Percentiles rank a stretch among this genome's conserved stretches.
Evolutionary conservation across 148 eudicot species (phyloP).

Genomic region (Cornus kousa): DNA sequence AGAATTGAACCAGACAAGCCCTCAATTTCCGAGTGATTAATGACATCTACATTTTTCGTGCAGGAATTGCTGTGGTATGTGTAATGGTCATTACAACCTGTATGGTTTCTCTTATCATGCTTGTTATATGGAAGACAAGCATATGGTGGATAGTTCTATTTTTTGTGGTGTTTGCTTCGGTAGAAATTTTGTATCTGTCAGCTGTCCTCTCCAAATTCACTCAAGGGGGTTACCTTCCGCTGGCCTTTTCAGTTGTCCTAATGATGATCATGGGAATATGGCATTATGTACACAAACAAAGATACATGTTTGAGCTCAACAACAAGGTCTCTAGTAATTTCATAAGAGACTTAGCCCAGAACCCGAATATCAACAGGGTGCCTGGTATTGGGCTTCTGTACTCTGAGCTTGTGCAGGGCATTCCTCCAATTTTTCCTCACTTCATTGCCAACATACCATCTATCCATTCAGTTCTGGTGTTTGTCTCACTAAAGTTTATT

Average conservation of each 20-base stretch:
- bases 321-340: slow-evolving; percentile 49
- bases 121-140: slow-evolving; percentile 45
- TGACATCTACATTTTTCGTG: not conserved
- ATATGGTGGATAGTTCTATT: slow-evolving; percentile 35
- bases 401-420: slow-evolving; percentile 58
- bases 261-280: slow-evolving; percentile 45
- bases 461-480: slow-evolving; percentile 39
- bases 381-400: slow-evolving; percentile 60
- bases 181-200: slow-evolving; percentile 35
- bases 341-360: slow-evolving; percentile 28
- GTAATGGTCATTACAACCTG: slow-evolving; percentile 53
- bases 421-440: slow-evolving; percentile 53
- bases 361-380: slow-evolving; percentile 24
- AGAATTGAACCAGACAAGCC: no score
- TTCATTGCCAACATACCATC: slow-evolving; percentile 46
- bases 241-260: slow-evolving; percentile 29
- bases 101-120: slow-evolving; percentile 49
- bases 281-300: slow-evolving; percentile 40
- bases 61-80: slow-evolving; percentile 50
- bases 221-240: slow-evolving; percentile 50
- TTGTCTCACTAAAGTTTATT: slow-evolving; percentile 46
- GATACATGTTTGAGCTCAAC: slow-evolving; percentile 42
- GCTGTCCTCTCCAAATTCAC: slow-evolving; percentile 38
- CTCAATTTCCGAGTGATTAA: no score
- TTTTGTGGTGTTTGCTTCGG: slow-evolving; percentile 24